Evolutionary conservation across 768 basidiomycete genomes (phyloP), one percentile per base, ranked within the genome.

Genomic region (Tubosaeta brunneosetosa): DNA sequence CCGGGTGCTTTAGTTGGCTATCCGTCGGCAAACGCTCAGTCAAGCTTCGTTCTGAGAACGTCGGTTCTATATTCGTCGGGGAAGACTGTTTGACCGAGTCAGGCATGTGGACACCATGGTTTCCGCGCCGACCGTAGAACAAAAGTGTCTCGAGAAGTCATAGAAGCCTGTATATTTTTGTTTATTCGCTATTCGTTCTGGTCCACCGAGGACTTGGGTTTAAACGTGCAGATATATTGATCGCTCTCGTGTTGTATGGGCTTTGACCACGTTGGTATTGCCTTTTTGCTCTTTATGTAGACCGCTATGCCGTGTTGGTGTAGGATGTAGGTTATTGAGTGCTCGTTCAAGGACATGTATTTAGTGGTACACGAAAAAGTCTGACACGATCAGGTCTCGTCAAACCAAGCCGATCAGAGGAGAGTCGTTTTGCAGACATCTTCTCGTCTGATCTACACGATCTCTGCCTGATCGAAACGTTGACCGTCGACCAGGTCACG

Each of bases 1-100:
- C 41, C 1, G 64, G 64, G 14, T 67, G 64, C 31, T 62, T 66
- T 50, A n/a, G 36, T 1, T 60, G 63, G 61, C 25, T 65, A 11
- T 34, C 26, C 1, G 56, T 55, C 16, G 37, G 50, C 12, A 46
- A 37, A 44, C 63, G 55, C 11, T 7, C 48, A 0, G 22, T 42
- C 47, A 64, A 48, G 13, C 1, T 53, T 31, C 32, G 32, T 33
- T 32, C 56, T 0, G 53, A 36, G 12, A 29, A 14, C 46, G 14
- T 26, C 10, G 27, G 22, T 8, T 32, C 44, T 6, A 16, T 27
- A 8, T 31, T 27, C 12, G 32, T n/a, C 22, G 45, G 50, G n/a
- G 57, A 57, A 17, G 65, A 66, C 45, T 40, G 44, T 5, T 42
- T 66, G 52, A 54, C 53, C 16, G 43, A 16, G 6, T 51, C 50